Evolutionary conservation across 805 yeast genomes (phyloP).

Genomic region (Metschnikowia cerradonensis): DNA sequence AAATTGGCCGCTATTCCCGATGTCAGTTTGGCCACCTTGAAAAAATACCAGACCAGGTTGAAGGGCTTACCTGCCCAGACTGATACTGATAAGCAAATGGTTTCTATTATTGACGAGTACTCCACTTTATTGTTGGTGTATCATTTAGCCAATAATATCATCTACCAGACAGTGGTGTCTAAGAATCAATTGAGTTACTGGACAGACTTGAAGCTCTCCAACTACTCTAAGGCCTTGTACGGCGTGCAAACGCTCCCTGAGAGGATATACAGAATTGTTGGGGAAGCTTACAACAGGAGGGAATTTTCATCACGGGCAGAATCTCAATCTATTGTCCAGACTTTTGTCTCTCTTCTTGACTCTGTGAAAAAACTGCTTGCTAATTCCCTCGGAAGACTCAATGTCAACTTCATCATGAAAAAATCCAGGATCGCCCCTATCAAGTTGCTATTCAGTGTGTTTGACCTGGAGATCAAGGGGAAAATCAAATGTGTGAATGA

Average conservation of each 20-base stretch:
- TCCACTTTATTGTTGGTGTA: slow-evolving; percentile 21
- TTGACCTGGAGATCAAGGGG: slow-evolving; percentile 25
- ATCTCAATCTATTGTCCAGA: not conserved
- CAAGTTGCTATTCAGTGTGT: slow-evolving; percentile 19
- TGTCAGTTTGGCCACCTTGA: slow-evolving; percentile 7
- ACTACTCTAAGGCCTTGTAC: slow-evolving; percentile 25
- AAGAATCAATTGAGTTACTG: slow-evolving; percentile 35
- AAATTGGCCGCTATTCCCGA: slow-evolving; percentile 14
- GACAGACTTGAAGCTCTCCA: slow-evolving; percentile 26
- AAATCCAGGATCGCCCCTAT: slow-evolving; percentile 12
- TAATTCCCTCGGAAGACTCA: slow-evolving; percentile 6
- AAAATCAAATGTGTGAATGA: slow-evolving; percentile 20
- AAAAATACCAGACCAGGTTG: slow-evolving; percentile 7
- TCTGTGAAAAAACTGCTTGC: slow-evolving; percentile 6
- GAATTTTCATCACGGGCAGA: not conserved
- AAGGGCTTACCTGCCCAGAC: not conserved
- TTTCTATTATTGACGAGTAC: slow-evolving; percentile 23
- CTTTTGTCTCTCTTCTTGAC: not conserved
- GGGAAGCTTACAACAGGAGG: slow-evolving; percentile 3
- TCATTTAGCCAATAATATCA: slow-evolving; percentile 30
- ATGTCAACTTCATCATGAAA: slow-evolving; percentile 12
- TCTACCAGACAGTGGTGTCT: slow-evolving; percentile 30
- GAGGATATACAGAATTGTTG: slow-evolving; percentile 8
- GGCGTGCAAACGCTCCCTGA: slow-evolving; percentile 34
- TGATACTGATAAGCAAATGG: slow-evolving; percentile 10